Base-by-base conservation (phyloP, 257 asterid species). In the Solanum pinnatisectum region DNA sequence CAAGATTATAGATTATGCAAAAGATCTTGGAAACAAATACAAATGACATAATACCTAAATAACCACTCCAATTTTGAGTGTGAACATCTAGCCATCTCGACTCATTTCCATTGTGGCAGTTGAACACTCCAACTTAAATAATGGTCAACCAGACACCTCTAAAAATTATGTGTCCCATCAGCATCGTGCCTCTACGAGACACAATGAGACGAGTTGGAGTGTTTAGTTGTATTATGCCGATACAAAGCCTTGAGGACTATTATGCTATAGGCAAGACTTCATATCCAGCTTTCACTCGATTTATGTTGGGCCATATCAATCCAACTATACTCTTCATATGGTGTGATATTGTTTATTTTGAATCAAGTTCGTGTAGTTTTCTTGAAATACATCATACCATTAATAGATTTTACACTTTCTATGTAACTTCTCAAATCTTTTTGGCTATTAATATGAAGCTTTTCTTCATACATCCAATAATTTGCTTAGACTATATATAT, bases 41-140 rank as follows among this genome's bases (percentile, higher is more conserved):
- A 40, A 40, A 30, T 30, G 30, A 30, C 30, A 30, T 30, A 30
- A 30, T 30, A 30, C 30, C 30, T 30, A 30, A 52, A 52, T 52
- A 52, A 52, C 0, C 1, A 18, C 3, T 52, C 0, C 8, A 18
- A 16, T 0, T 16, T 16, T 52, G 63, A 52, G 4, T 2, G 63
- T 52, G 10, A 16, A 16, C 23, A 52, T 52, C 4, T 52, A 52
- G 8, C 23, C 1, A 52, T 16, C 23, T 52, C 63, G 1, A 52
- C 2, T 52, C 10, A 52, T 52, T 18, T 52, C 1, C 10, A 52
- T 1, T 2, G 63, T 52, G 8, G 14, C 22, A 46, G 8, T 49
- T 49, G n/a, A 52, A 18, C 10, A 18, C 63, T 52, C 0, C 10
- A 52, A 52, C n/a, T 6, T 16, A 6, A 16, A 52, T 1, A 52